These are phyloP conservation scores for Colletotrichum incanum DNA, from an alignment of 2,329 filamentous ascomycete genomes.

Conservation along the genomic window DNA sequence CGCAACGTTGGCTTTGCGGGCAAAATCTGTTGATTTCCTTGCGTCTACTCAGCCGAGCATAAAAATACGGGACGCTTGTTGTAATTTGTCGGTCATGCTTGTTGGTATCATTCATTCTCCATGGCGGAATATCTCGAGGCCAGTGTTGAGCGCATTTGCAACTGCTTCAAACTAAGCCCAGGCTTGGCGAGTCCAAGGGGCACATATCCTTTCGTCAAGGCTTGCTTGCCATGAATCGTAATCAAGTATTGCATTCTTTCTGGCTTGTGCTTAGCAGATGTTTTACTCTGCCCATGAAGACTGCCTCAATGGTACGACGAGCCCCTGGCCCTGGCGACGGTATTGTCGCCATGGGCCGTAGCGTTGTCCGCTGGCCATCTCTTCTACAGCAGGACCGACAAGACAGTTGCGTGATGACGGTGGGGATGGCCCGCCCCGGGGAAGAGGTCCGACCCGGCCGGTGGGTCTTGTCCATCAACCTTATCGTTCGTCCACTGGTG, in stretches of 20 bases:
- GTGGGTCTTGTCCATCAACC: not conserved
- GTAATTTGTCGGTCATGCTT: not conserved
- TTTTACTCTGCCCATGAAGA: not conserved
- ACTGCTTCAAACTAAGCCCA: not conserved
- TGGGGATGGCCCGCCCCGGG: not conserved
- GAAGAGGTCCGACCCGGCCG: not conserved
- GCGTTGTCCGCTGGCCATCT: no score
- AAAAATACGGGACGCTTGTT: slow-evolving; percentile 6
- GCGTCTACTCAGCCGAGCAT: slow-evolving; percentile 7
- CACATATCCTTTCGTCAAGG: not conserved
- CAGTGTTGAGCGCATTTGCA: slow-evolving; percentile 1
- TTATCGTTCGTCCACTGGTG: not conserved
- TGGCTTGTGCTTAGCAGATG: not conserved
- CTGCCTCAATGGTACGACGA: not conserved
- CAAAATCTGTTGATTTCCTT: slow-evolving; percentile 17
- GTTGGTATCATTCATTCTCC: not conserved
- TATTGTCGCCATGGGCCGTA: not conserved
- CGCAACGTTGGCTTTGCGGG: slow-evolving; percentile 20
- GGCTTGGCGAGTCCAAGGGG: not conserved
- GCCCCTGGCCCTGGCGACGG: not conserved
- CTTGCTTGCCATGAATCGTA: not conserved
- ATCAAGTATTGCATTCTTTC: not conserved
- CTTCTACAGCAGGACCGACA: not conserved
- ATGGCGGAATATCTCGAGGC: not conserved
- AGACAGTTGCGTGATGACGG: not conserved